Base-by-base conservation (phyloP, 2,329 filamentous ascomycete genomes). In the Phyllosticta citrichinensis region DNA sequence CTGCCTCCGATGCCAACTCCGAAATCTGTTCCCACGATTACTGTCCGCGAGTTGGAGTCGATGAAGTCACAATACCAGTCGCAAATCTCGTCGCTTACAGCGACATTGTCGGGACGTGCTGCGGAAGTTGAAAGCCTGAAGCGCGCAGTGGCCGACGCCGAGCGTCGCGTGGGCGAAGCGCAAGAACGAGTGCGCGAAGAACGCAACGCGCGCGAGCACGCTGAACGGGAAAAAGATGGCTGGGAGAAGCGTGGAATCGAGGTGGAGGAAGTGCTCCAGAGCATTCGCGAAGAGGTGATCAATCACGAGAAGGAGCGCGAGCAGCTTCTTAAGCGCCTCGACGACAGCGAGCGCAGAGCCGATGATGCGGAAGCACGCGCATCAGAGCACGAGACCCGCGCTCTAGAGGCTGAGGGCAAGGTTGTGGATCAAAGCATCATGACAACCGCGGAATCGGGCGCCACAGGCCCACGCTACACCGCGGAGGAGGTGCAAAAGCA, bases 1-100 rank as follows among this genome's bases (percentile, higher is more conserved):
- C 88, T 97, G 10, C 91, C 92, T n/a, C 91, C 93, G 0, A 86
- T 91, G 66, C 91, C 93, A 1, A 97, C 94, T 0, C 94, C 94
- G 14, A 86, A 93, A 64, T 96, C 91, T 60, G 83, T 97, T 47
- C 94, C 94, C 0, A 90, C 87, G 9, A 88, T 97, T 66, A 96
- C 92, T 1, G 89, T 94, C 1, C 86, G 94, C 35, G 94, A 99
- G 75, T 80, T 97, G 2, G 94, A 99, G 71, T 89, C 88, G 14
- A 80, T 97, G 63, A 97, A 97, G 73, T 97, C 92, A 0, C 83
- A 83, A 24, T 95, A 96, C 68, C 81, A 95, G 57, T 96, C 92
- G 0, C 90, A 97, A 71, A 96, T 99, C 63, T 96, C 91, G 64
- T 91, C 89, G n/a, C 83, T 99, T 19, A 94, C 90, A 70, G 94